phyloP scores from a whole-genome alignment of 2,329 filamentous ascomycete genomes.

The Botrytis galanthina region DNA sequence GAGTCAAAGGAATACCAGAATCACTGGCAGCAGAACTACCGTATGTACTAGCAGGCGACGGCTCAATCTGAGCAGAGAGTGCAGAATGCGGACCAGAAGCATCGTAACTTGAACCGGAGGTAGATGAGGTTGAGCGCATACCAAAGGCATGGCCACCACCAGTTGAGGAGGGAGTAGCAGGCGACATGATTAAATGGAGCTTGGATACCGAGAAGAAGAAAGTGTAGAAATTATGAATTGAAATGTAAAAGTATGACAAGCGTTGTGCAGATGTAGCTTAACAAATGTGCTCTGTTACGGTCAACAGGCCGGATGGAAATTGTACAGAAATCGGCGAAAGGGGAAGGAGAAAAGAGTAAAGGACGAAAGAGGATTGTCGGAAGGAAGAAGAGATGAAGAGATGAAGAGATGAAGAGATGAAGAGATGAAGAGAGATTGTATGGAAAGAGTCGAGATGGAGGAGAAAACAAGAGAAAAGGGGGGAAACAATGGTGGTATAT shows the following conservation, averaged over 20 bases:
- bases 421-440: not conserved
- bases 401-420: not conserved
- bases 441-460: not conserved
- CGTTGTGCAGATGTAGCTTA: not conserved
- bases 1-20: slow-evolving; percentile 27
- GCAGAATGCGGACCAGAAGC: slow-evolving; percentile 3
- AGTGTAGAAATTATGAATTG: not conserved
- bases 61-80: slow-evolving; percentile 21
- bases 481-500: slow-evolving; percentile 4
- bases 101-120: not conserved
- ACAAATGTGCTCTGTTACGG: not conserved
- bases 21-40: slow-evolving; percentile 30
- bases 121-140: slow-evolving; percentile 4
- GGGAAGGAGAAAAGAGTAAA: not conserved
- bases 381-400: not conserved
- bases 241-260: not conserved
- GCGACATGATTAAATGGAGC: slow-evolving; percentile 12
- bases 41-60: slow-evolving; percentile 34
- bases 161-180: slow-evolving; percentile 18
- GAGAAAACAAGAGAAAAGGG: not conserved
- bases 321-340: slow-evolving; percentile 4
- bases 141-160: slow-evolving; percentile 1
- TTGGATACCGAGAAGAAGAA: not conserved
- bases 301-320: not conserved
- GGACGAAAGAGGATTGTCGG: not conserved